Evolutionary conservation across 768 basidiomycete genomes (phyloP), one percentile per base, ranked within the genome.

Genomic region (Termitomyces sp.): DNA sequence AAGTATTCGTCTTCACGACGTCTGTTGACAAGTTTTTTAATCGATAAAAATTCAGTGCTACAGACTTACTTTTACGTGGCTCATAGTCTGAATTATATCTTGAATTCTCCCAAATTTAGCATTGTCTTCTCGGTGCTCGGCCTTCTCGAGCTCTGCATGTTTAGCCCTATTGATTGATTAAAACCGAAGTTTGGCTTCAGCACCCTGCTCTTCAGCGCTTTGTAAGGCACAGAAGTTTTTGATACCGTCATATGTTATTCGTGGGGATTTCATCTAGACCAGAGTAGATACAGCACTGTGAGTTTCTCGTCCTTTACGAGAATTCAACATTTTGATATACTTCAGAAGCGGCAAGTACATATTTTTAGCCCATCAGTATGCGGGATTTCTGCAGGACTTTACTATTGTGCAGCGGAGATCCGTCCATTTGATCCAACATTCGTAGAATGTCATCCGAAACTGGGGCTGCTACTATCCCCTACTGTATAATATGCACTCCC

Each of bases 331-430:
- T 12, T 40, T 9, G 14, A 47, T 23, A 4, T 40, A n/a, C 18
- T 32, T 40, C 46, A 61, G 59, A 51, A 65, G 63, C 64, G 62
- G 65, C 62, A 55, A 46, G 63, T 66, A n/a, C n/a, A n/a, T n/a
- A 4, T 59, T 63, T 46, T 55, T 68, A 44, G 59, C 57, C 2
- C 63, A 18, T 53, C 48, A 3, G 47, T 62, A 20, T 44, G 55
- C 36, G 63, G 63, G 1, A 59, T 67, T n/a, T 67, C 64, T 3
- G 62, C 58, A 26, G 59, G 63, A 16, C 50, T 67, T 28, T 63
- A n/a, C n/a, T n/a, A 65, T 44, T 64, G 64, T 60, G 62, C 63
- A 35, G 61, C 64, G 52, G 61, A 67, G 63, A 64, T 64, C 7
- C 41, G 23, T 23, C 18, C 10, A 20, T 3, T 32, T 26, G 2